These are phyloP conservation scores for Babesia ovis DNA, from an alignment of 169 alveolate genomes.

Conservation along the genomic window DNA sequence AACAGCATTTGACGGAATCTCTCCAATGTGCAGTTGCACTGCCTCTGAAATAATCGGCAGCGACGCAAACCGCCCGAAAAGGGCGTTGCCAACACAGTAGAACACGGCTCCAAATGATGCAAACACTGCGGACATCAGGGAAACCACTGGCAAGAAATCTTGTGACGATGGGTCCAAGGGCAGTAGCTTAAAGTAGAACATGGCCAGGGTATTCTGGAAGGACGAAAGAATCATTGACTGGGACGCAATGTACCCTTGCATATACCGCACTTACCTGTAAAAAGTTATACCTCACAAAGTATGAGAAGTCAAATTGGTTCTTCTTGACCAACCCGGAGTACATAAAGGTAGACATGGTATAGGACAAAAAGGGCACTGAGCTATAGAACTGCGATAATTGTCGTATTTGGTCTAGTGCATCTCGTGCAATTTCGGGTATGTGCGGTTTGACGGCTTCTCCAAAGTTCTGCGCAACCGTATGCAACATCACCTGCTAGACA, in stretches of 20 bases:
- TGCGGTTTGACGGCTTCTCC: constrained; percentile 26
- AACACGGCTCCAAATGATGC: constrained; percentile 47
- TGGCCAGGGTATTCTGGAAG: constrained; percentile 39
- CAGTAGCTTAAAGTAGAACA: constrained; percentile 45
- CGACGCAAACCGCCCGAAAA: constrained; percentile 24
- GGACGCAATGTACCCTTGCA: not conserved
- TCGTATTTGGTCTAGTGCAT: constrained; percentile 5
- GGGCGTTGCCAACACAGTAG: constrained; percentile 23
- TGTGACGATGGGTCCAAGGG: constrained; percentile 33
- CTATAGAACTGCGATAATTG: constrained; percentile 26
- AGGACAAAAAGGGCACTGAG: constrained; percentile 53
- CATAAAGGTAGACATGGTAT: constrained; percentile 37
- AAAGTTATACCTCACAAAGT: constrained; percentile 40
- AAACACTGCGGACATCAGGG: constrained; percentile 26
- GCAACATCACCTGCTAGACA: not conserved
- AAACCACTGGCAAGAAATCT: constrained; percentile 27
- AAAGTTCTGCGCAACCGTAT: constrained; percentile 16
- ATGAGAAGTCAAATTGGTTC: constrained; percentile 22
- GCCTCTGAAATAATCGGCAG: constrained; percentile 60
- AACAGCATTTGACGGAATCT: constrained; percentile 12
- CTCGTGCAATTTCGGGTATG: constrained; percentile 39
- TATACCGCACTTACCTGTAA: constrained; percentile 31
- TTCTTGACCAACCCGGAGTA: constrained; percentile 52
- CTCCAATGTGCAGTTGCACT: constrained; percentile 57
- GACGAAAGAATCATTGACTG: constrained; percentile 36